Base-by-base conservation (phyloP, 1,284 basidiomycete genomes). In the Trichosporon coremiiforme region DNA sequence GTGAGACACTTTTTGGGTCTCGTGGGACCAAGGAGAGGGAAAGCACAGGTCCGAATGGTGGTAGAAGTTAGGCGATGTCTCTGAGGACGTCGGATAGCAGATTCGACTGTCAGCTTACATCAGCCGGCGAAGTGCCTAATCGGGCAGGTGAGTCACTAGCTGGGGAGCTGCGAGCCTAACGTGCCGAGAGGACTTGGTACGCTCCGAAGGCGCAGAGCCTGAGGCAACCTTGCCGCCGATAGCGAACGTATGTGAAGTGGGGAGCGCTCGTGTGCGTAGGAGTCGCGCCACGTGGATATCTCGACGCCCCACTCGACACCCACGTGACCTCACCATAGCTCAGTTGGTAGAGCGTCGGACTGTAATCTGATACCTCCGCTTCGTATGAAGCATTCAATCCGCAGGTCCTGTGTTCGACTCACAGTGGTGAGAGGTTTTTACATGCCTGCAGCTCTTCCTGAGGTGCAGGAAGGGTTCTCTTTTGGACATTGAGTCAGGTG, bases 341-440 rank as follows among this genome's bases (percentile, higher is more conserved):
- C 47, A 53, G 47, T 53, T 53, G 47, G 47, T 53, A 53, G 47
- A 53, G 47, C 47, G 47, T 53, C 47, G 47, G 47, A 53, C 47
- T 53, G 47, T 53, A 53, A 53, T 53, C 5, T 15, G 47, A n/a
- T 53, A 9, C n/a, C 47, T 53, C n/a, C 47, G 47, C 47, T 53
- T 53, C 47, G n/a, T 22, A 22, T 7, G 47, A 53, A 53, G 47
- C 47, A 22, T 53, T 53, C 47, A 45, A 53, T 53, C 47, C 47
- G 47, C 47, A 53, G 47, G 47, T 53, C 47, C 47, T 53, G 47
- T 53, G 47, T 53, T 53, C 47, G 47, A 53, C 47, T 53, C 47
- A 53, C 47, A 53, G 47, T 53, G 47, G 47, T 53, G 47, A 53
- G 57, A 60, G n/a, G 29, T 60, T 60, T 60, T 60, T 60, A 31